Evolutionary conservation across 768 basidiomycete genomes (phyloP).

Genomic region (Tulasnella sp.): DNA sequence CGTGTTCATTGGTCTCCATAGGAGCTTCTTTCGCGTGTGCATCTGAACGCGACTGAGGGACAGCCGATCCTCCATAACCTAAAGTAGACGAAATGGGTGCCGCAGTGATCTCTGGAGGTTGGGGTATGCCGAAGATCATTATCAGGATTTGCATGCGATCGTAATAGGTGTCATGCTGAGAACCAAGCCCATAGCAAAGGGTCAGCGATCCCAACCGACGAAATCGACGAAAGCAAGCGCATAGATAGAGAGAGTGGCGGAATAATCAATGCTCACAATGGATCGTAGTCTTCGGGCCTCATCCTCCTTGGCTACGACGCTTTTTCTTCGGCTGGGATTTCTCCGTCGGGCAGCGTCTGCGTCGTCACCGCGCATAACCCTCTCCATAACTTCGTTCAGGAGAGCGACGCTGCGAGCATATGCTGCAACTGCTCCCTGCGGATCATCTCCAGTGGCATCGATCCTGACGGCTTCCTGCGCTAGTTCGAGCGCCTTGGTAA

Average conservation of each 20-base stretch:
- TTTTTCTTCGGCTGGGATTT: conserved; percentile 45
- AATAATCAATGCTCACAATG: conserved; percentile 51
- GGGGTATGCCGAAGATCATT: conserved; percentile 77
- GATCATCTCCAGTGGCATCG: conserved; percentile 80
- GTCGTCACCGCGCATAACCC: conserved; percentile 78
- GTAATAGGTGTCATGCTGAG: conserved; percentile 86
- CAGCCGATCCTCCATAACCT: conserved; percentile 31
- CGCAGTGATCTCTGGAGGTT: conserved; percentile 28
- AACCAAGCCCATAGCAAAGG: fast-evolving
- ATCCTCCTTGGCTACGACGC: conserved; percentile 79
- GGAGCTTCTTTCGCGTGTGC: no score
- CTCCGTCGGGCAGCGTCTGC: conserved; percentile 30
- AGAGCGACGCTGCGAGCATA: conserved; percentile 80
- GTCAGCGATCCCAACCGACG: no score
- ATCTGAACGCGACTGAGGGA: conserved; percentile 4
- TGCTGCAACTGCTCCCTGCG: conserved; percentile 77
- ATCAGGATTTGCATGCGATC: conserved; percentile 90
- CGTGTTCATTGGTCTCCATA: no score
- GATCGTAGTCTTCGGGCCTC: conserved; percentile 77
- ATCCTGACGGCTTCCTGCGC: conserved; percentile 84
- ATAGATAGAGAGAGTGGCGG: not conserved
- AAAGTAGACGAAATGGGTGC: conserved; percentile 48
- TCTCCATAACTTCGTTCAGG: conserved; percentile 84
- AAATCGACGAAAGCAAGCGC: not conserved
- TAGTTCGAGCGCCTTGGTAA: conserved; percentile 76